Conservation (phyloP, 2,329 filamentous ascomycete genomes). For the Grosmannia huntii region DNA sequence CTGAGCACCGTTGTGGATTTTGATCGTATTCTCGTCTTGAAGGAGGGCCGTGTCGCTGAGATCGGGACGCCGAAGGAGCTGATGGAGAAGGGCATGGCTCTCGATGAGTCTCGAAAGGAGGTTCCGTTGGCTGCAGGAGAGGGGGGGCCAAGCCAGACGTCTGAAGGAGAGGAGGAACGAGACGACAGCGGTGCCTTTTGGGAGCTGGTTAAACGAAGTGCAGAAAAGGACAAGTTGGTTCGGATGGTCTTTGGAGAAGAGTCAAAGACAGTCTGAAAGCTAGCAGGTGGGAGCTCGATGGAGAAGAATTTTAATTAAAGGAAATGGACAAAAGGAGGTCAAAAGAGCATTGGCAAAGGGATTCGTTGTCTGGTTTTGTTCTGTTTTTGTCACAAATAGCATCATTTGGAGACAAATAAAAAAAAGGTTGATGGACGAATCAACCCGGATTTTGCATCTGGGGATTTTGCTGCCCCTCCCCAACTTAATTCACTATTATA, state of each 20-base stretch:
- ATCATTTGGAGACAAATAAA: neutral
- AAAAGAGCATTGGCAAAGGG: neutral
- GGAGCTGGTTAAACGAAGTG: slow-evolving; percentile 12
- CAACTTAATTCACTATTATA: neutral
- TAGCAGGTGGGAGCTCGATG: neutral
- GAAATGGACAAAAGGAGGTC: neutral
- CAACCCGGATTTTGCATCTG: neutral
- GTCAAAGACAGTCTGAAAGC: neutral
- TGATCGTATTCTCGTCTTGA: slow-evolving; percentile 35
- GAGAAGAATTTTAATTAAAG: no score
- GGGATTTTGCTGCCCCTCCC: neutral
- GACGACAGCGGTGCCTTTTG: slow-evolving; percentile 8
- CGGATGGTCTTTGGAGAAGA: slow-evolving; percentile 7
- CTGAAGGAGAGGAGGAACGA: neutral
- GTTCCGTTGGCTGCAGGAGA: neutral
- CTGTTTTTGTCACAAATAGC: neutral
- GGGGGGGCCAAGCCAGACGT: neutral
- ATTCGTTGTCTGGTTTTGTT: neutral
- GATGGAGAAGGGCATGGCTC: slow-evolving; percentile 23
- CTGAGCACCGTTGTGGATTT: slow-evolving; percentile 36
- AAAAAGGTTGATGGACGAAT: neutral
- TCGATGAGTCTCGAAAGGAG: slow-evolving; percentile 5
- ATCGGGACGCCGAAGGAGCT: slow-evolving; percentile 24
- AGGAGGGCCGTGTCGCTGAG: slow-evolving; percentile 33
- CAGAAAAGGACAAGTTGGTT: slow-evolving; percentile 12